Evolutionary conservation across 2,329 filamentous ascomycete species (phyloP), one percentile per base, ranked within the genome.

Genomic region (Berkeleyomyces basicola): DNA sequence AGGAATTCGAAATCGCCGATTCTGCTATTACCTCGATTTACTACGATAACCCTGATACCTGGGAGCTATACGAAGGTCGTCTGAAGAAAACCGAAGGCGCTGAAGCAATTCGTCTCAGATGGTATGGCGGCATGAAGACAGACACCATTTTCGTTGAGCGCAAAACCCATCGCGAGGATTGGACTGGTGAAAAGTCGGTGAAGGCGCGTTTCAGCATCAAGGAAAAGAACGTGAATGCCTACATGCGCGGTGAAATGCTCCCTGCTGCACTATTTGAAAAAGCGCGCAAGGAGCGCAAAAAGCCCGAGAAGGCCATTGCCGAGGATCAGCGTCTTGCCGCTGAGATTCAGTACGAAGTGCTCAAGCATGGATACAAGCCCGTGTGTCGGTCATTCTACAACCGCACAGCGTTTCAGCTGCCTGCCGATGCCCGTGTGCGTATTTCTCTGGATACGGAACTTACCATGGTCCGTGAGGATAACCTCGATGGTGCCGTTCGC

Each of bases 141-240:
- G 91, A 97, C 71, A 93, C 89, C 62, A 95, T 97, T 63, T 99
- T 97, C 70, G 87, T 99, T 33, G 93, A 99, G 77, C 84, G 93
- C 66, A 99, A 99, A 76, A 99, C 93, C 0, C 93, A 99, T 76
- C 86, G 93, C 46, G 93, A 99, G 74, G 93, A 99, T 73, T 99
- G 93, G 93, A 99, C 93, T 0, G 93, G 93, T 64, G 93, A 99
- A 73, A 96, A 97, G 76, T 97, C 92, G 1, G 93, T 99, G 75
- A 99, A 99, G 77, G 92, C 93, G 51, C 87, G 93, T 51, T 99
- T 99, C 71, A 81, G 88, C 7, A 79, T 93, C 67, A 97, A 99
- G 77, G 93, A 99, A 76, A 99, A 99, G 80, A 88, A 96, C 66
- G 87, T 99, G 70, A 97, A 97, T 70, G 81, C 89, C 11, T 99